phyloP scores from a whole-genome alignment of 352 stramenopile genomes.

The Globisporangium iwayamae region DNA sequence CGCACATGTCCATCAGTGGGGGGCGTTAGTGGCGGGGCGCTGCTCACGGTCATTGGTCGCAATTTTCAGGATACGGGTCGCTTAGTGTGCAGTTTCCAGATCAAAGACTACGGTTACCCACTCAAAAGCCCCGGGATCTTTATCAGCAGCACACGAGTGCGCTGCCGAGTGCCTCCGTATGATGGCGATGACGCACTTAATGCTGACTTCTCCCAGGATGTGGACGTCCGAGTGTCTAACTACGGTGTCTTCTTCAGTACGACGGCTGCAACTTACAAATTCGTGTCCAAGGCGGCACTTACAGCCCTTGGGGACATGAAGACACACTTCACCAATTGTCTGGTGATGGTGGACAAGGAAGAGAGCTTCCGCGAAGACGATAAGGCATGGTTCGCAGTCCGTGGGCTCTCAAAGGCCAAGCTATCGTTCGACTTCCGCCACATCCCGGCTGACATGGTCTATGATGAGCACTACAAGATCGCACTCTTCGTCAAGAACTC shows the following conservation, averaged over 20 bases:
- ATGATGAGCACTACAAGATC: slow-evolving; percentile 95
- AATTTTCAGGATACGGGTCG: slow-evolving; percentile 90
- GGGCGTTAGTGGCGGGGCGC: slow-evolving; percentile 30
- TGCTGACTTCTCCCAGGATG: slow-evolving; percentile 10
- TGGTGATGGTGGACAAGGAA: slow-evolving; percentile 38
- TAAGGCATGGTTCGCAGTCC: slow-evolving; percentile 91
- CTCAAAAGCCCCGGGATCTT: slow-evolving; percentile 58
- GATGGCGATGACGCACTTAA: slow-evolving; percentile 25
- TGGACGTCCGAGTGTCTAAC: slow-evolving; percentile 79
- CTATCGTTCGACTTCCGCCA: slow-evolving; percentile 95
- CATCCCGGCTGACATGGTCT: slow-evolving; percentile 88
- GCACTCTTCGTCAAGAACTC: slow-evolving; percentile 94
- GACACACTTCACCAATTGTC: slow-evolving; percentile 30
- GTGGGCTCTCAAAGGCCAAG: slow-evolving; percentile 89
- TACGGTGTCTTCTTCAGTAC: slow-evolving; percentile 71
- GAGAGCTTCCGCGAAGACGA: slow-evolving; percentile 82
- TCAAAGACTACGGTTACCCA: slow-evolving; percentile 20
- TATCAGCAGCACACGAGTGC: slow-evolving; percentile 77
- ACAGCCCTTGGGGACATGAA: slow-evolving; percentile 19
- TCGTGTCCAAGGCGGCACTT: slow-evolving; percentile 24
- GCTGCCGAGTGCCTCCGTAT: slow-evolving; percentile 72
- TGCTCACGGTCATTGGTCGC: slow-evolving; percentile 92
- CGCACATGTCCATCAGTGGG: slow-evolving; percentile 73
- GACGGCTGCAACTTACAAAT: slow-evolving; percentile 49
- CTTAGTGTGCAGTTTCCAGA: slow-evolving; percentile 85